Evolutionary conservation across 352 stramenopile species (phyloP), one percentile per base, ranked within the genome.

Genomic region (Phytophthora idaei): DNA sequence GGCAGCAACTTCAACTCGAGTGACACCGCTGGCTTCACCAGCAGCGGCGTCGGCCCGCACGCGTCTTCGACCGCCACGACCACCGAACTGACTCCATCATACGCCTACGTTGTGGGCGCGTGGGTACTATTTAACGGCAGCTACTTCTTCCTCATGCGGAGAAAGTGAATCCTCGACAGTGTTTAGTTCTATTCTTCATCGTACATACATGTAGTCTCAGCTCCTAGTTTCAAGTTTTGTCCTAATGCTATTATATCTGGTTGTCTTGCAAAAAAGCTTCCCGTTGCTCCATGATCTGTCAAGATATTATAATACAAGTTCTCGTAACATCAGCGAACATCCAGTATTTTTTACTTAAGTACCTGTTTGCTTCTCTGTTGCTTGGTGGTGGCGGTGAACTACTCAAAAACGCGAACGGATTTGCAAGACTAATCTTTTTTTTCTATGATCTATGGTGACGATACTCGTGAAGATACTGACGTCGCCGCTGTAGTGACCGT

Each of bases 91-190:
- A 72, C 67, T 1, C 71, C 64, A 34, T 73, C 74, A 2, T 82
- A 82, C 48, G 63, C 68, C 27, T 82, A 76, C 55, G 64, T 82
- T 17, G 48, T 76, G 41, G 67, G 73, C 36, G 61, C 67, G 2
- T 74, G 73, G 71, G 64, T 76, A 46, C 53, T 82, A 77, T 82
- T 82, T 82, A 82, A 82, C 61, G 61, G 71, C 64, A 77, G 71
- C 67, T 82, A 77, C 61, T 76, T 79, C 32, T 75, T 82, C 62
- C 64, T 82, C 29, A 82, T 82, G 74, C 60, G 74, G 36, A 79
- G 59, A 73, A 82, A 76, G 64, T 79, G 21, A 61, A 74, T 51
- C 62, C 66, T 61, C 37, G 34, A 42, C 12, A 61, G 56, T 46
- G 28, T 70, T 64, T 50, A 61, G 52, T 48, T 62, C 25, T 76